Percentiles rank a stretch among this genome's conserved stretches.
Conservation (phyloP, 495 filamentous ascomycete genomes). For the Amorphotheca resinae region DNA sequence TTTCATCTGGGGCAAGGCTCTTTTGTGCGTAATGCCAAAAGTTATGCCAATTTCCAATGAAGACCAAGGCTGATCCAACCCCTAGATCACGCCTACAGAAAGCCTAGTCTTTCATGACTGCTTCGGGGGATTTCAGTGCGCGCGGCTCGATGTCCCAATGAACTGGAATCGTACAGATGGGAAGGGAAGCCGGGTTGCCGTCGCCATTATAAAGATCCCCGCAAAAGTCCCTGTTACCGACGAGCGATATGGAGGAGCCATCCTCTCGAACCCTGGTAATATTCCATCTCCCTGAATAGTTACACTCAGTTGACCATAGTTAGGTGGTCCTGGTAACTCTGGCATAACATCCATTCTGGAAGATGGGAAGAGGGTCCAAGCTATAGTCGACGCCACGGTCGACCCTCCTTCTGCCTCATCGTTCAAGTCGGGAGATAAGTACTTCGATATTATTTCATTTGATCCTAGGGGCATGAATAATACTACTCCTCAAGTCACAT, state of each 20-base stretch:
- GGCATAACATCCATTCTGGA: slow-evolving; percentile 18
- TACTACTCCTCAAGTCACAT: slow-evolving; percentile 33
- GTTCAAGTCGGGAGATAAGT: slow-evolving; percentile 7
- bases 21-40: too few relatives aligned
- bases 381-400: slow-evolving; percentile 17
- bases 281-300: slow-evolving; percentile 28
- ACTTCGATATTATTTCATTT: slow-evolving; percentile 38
- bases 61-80: too few relatives aligned
- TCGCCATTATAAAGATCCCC: not conserved
- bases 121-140: slow-evolving; percentile 25
- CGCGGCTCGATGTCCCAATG: slow-evolving; percentile 24
- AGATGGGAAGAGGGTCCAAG: slow-evolving; percentile 16
- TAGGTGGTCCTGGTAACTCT: slow-evolving; percentile 28
- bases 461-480: slow-evolving; percentile 43
- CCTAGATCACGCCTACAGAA: slow-evolving; percentile 25
- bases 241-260: slow-evolving; percentile 29
- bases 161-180: too few relatives aligned
- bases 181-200: not conserved
- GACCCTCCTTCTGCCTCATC: slow-evolving; percentile 8
- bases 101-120: slow-evolving; percentile 19
- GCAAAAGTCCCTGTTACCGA: slow-evolving; percentile 30
- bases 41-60: too few relatives aligned
- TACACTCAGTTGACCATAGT: slow-evolving; percentile 29
- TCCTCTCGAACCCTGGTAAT: slow-evolving; percentile 39
- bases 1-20: too few relatives aligned